Evolutionary conservation across 2,329 filamentous ascomycete genomes (phyloP).

Genomic region (Beauveria scarabaeidicola): DNA sequence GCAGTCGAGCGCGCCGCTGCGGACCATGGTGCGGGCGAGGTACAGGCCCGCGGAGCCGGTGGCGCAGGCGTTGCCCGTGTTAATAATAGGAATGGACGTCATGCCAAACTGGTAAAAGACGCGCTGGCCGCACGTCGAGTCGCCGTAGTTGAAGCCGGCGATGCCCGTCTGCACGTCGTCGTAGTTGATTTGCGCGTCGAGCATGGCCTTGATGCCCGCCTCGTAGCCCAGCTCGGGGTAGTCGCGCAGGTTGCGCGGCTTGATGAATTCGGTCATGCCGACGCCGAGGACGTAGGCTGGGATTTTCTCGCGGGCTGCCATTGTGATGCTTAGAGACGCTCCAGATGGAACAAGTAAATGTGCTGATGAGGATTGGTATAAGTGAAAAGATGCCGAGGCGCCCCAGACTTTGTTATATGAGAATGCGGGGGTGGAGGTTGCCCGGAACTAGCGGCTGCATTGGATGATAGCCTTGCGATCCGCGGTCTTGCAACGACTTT

Average conservation of each 20-base stretch:
- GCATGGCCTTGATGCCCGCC: slow-evolving; percentile 79
- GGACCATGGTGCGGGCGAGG: slow-evolving; percentile 73
- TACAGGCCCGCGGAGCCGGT: slow-evolving; percentile 84
- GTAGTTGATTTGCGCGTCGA: slow-evolving; percentile 87
- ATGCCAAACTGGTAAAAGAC: slow-evolving; percentile 99
- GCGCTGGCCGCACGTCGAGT: slow-evolving; percentile 88
- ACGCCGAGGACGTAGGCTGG: slow-evolving; percentile 82
- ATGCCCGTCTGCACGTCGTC: slow-evolving; percentile 92
- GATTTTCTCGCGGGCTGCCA: not conserved
- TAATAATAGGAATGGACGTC: slow-evolving; percentile 92
- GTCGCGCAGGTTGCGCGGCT: slow-evolving; percentile 85
- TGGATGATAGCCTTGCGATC: not conserved
- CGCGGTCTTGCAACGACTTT: not conserved
- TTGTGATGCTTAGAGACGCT: not conserved
- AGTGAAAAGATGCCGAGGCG: slow-evolving; percentile 1
- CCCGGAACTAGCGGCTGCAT: not conserved
- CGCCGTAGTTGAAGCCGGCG: slow-evolving; percentile 94
- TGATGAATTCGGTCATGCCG: slow-evolving; percentile 99
- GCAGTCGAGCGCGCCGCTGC: slow-evolving; percentile 74
- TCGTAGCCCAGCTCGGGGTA: slow-evolving; percentile 93
- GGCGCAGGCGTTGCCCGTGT: slow-evolving; percentile 97
- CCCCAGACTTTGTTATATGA: not conserved
- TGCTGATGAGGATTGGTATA: not conserved
- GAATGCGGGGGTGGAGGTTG: slow-evolving; percentile 5
- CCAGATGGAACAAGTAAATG: not conserved